Base-by-base conservation (phyloP, 192 early-diverging fungal genomes). In the Ambispora gerdemannii region DNA sequence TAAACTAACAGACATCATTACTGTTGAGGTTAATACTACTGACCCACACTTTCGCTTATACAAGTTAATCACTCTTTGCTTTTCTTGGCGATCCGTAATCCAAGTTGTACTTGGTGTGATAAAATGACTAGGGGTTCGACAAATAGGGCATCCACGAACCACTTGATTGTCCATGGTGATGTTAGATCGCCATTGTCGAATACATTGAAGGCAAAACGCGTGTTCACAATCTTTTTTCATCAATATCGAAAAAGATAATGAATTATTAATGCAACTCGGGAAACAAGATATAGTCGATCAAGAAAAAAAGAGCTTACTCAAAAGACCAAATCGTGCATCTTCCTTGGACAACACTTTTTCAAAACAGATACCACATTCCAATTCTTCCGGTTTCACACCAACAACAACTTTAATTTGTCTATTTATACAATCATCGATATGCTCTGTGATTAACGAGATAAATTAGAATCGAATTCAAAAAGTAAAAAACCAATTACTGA, bases 181-280 rank as follows among this genome's bases (percentile, higher is more conserved):
- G 53, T 47, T 73, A 17, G 64, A 51, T 20, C 64, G 72, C 64
- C 64, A 73, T 47, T 64, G 63, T n/a, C 72, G 72, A 47, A 73
- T 73, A 22, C 72, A 73, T 38, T 67, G 65, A 4, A 73, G 64
- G 55, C 72, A 73, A 25, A 73, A 73, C 15, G 72, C 62, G 43
- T 73, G 72, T 30, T 73, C 72, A 36, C 72, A 73, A 56, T 73
- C 72, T 73, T 28, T 8, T 13, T n/a, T n/a, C 7, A 36, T 19
- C 15, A 3, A 43, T 13, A 22, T 56, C n/a, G n/a, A 55, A 36
- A 17, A 32, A 20, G 22, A 2, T 33, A 25, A 22, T 17, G 15
- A 11, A 25, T 6, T 6, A 1, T 27, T 6, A 58, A 20, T 27
- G n/a, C 13, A 2, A 30, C 20, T 8, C 36, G 36, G 11, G 4